These are phyloP conservation scores for Calonectria pseudoturangicola DNA, from an alignment of 2,329 filamentous ascomycete species.

Conservation along the genomic window DNA sequence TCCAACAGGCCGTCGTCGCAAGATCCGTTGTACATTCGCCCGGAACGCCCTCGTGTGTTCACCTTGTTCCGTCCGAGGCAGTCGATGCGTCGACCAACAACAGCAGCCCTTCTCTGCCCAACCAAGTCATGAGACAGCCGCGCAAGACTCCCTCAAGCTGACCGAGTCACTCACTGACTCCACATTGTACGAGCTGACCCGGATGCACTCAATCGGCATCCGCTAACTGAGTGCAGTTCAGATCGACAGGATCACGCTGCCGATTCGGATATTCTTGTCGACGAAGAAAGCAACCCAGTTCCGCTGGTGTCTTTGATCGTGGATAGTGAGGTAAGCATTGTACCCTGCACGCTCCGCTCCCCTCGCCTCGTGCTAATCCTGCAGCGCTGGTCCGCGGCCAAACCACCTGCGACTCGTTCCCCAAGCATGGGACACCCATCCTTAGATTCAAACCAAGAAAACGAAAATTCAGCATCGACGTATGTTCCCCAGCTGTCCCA, in stretches of 20 bases:
- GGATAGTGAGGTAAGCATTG: slow-evolving; percentile 22
- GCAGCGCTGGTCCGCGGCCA: slow-evolving; percentile 20
- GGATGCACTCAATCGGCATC: accelerated
- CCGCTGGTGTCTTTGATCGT: slow-evolving; percentile 29
- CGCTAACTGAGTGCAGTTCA: not conserved
- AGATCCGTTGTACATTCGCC: slow-evolving; percentile 66
- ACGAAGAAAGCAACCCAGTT: not conserved
- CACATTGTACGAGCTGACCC: not conserved
- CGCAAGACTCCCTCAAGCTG: not conserved
- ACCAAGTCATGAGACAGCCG: not conserved
- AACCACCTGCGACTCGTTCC: not conserved
- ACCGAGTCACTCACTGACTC: not conserved
- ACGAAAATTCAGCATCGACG: not conserved
- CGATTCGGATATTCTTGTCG: not conserved
- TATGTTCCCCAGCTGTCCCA: not conserved
- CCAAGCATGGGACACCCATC: not conserved
- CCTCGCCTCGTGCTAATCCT: not conserved
- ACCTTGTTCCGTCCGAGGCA: slow-evolving; percentile 55
- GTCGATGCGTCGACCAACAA: slow-evolving; percentile 27
- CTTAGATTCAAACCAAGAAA: not conserved
- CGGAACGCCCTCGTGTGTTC: slow-evolving; percentile 63
- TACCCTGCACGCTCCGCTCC: too few relatives aligned
- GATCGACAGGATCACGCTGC: not conserved
- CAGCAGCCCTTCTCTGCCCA: not conserved
- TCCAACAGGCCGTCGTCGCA: slow-evolving; percentile 64